Evolutionary conservation across 345 rosid species (phyloP), one percentile per base, ranked within the genome.

Genomic region (Rubroshorea leprosula): DNA sequence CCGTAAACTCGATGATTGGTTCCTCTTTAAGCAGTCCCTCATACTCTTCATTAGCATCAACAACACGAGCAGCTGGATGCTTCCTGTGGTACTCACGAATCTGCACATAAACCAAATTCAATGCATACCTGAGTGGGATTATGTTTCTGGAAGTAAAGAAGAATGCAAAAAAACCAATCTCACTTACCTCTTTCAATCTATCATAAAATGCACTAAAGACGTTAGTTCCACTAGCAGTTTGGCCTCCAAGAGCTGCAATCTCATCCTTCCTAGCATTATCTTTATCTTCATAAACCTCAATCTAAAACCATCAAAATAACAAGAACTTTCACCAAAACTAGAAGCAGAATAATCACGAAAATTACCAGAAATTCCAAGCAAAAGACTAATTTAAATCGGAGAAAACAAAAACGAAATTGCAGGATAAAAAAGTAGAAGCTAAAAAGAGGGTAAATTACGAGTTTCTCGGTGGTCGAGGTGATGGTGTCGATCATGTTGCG

Each of bases 231-330:
- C 78, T 66, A 0, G 85, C 88, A 16, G 90, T 79, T 66, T 79
- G 89, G 48, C 96, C 99, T 54, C 96, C 99, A 47, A 94, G 95
- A 56, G 89, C 96, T 0, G 87, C 91, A 62, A 87, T 90, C 79
- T 94, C 99, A 31, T 87, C 96, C 61, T 83, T 92, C 78, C 99
- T 81, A 0, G 96, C 95, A 62, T 63, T 68, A 61, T 94, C 99
- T 51, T 73, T 80, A 74, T 90, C 99, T 61, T 80, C 97, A 50
- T 94, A 90, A 49, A 85, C 71, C 65, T 94, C 95, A 71, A 86
- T 64, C 99, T 94, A 46, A 59, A 67, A 25, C 26, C 52, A 27
- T 24, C 29, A 26, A 54, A 31, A 45, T 1, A 53, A 22, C 22
- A 24, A 27, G 9, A 65, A 53, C 1, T 31, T 54, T 10, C 49